These are phyloP conservation scores for Ascochyta fabae DNA, from an alignment of 2,329 filamentous ascomycete species.

Conservation along the genomic window DNA sequence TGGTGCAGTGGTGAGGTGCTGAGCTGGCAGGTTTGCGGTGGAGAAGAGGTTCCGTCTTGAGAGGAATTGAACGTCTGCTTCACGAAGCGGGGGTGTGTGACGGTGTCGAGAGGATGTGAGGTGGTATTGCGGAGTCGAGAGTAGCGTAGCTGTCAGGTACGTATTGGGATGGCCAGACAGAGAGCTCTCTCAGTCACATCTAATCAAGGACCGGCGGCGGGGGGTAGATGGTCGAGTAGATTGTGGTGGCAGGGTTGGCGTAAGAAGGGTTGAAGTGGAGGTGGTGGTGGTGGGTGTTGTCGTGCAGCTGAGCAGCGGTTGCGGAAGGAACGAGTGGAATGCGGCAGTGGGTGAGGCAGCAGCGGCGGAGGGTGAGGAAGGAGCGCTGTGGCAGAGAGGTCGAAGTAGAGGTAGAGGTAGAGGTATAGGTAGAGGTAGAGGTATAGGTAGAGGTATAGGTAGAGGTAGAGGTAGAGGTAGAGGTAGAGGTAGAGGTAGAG, in stretches of 20 bases:
- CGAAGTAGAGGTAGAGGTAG: not conserved
- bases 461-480: too few species aligned
- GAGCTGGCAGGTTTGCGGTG: slow-evolving; percentile 25
- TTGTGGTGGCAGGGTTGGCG: slow-evolving; percentile 28
- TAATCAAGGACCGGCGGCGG: slow-evolving; percentile 37
- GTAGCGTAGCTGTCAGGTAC: slow-evolving; percentile 24
- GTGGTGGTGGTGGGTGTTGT: slow-evolving; percentile 23
- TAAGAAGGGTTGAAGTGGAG: slow-evolving; percentile 15
- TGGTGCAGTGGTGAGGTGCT: slow-evolving; percentile 27
- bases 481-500: too few species aligned
- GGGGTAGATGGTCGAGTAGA: slow-evolving; percentile 41
- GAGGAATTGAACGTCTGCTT: slow-evolving; percentile 35
- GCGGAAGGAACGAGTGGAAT: slow-evolving; percentile 40
- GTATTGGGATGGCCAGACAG: slow-evolving; percentile 37
- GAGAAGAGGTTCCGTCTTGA: slow-evolving; percentile 27
- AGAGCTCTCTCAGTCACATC: slow-evolving; percentile 40
- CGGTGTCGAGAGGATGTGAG: slow-evolving; percentile 25
- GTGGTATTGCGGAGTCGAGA: slow-evolving; percentile 26
- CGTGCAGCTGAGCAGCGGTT: slow-evolving; percentile 31
- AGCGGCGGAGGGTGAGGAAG: slow-evolving; percentile 10
- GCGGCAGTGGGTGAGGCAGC: slow-evolving; percentile 24
- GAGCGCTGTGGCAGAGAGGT: slow-evolving; percentile 13
- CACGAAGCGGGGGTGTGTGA: slow-evolving; percentile 27
- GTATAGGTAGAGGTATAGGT: too few species aligned
- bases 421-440: too few species aligned